A percentile compares a stretch with the other conserved stretches of the same genome.
Conservation (phyloP, 1,139 yeast species). For the Hansenula sp. region DNA sequence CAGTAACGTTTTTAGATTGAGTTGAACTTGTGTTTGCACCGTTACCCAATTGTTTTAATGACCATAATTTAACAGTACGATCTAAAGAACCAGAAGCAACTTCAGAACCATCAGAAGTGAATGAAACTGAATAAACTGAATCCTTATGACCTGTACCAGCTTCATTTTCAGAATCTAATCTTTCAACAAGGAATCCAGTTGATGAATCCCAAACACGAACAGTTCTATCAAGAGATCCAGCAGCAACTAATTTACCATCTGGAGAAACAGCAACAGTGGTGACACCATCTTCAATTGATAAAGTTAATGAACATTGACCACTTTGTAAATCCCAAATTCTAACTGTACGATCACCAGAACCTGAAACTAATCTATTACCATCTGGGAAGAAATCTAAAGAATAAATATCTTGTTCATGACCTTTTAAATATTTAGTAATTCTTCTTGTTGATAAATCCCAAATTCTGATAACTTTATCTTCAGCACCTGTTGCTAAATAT, state of each 20-base stretch:
- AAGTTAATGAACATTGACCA: constrained; percentile 85
- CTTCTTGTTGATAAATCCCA: constrained; percentile 92
- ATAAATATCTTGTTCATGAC: constrained; percentile 97
- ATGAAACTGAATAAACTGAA: constrained; percentile 92
- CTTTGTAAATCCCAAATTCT: constrained; percentile 95
- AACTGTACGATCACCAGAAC: constrained; percentile 95
- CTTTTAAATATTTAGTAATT: constrained; percentile 82
- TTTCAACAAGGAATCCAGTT: constrained; percentile 88
- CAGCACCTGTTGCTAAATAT: constrained; percentile 95
- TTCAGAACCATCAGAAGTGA: constrained; percentile 87
- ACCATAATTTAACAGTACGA: constrained; percentile 95
- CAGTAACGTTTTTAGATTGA: constrained; percentile 38
- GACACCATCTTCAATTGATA: constrained; percentile 94
- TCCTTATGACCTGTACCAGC: constrained; percentile 93
- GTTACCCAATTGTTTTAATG: constrained; percentile 48
- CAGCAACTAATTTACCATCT: constrained; percentile 91
- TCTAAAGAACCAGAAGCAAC: constrained; percentile 94
- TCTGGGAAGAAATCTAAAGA: constrained; percentile 94
- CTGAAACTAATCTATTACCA: constrained; percentile 91
- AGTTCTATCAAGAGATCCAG: constrained; percentile 93
- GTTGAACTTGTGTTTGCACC: constrained; percentile 36
- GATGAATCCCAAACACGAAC: constrained; percentile 97
- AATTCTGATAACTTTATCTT: constrained; percentile 91
- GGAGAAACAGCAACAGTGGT: constrained; percentile 97
- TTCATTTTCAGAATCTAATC: constrained; percentile 86